A percentile compares a stretch with the other conserved stretches of the same genome.
phyloP scores from a whole-genome alignment of 2,329 filamentous ascomycete genomes.

The Ascochyta pisi region DNA sequence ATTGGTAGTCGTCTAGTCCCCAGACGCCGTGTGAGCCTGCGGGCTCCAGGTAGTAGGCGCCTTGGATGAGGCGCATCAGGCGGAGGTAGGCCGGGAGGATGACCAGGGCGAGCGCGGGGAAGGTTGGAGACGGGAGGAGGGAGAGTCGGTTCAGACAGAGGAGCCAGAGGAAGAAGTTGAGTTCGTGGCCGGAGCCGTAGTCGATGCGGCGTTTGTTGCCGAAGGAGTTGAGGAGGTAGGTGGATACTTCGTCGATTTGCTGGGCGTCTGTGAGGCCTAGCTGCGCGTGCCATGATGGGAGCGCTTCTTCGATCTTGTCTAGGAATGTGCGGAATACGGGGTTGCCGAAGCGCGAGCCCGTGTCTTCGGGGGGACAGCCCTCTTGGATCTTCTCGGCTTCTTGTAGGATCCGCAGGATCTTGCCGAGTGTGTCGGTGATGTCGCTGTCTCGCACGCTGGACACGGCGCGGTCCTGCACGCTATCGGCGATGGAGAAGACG shows the following conservation, averaged over 20 bases:
- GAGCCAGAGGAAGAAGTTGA: conserved; percentile 97
- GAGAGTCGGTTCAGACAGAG: conserved; percentile 87
- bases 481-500: conserved; percentile 84
- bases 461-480: conserved; percentile 73
- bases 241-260: conserved; percentile 74
- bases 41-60: conserved; percentile 94
- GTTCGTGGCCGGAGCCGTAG: conserved; percentile 95
- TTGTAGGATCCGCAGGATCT: conserved; percentile 73
- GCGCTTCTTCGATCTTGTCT: conserved; percentile 62
- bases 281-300: conserved; percentile 68
- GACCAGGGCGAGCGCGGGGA: conserved; percentile 74
- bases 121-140: conserved; percentile 69
- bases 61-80: conserved; percentile 87
- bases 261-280: conserved; percentile 61
- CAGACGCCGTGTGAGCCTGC: conserved; percentile 61
- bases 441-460: conserved; percentile 66
- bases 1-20: conserved; percentile 62
- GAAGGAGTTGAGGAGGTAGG: conserved; percentile 83
- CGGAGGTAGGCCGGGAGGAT: conserved; percentile 83
- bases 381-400: conserved; percentile 71
- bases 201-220: conserved; percentile 84
- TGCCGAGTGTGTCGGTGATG: conserved; percentile 65
- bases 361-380: conserved; percentile 79
- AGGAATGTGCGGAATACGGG: conserved; percentile 86
- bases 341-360: conserved; percentile 93